A percentile compares a stretch with the other conserved stretches of the same genome.
Conservation (phyloP, 176 grass and related monocot genomes). For the Calamus simplicifolius region DNA sequence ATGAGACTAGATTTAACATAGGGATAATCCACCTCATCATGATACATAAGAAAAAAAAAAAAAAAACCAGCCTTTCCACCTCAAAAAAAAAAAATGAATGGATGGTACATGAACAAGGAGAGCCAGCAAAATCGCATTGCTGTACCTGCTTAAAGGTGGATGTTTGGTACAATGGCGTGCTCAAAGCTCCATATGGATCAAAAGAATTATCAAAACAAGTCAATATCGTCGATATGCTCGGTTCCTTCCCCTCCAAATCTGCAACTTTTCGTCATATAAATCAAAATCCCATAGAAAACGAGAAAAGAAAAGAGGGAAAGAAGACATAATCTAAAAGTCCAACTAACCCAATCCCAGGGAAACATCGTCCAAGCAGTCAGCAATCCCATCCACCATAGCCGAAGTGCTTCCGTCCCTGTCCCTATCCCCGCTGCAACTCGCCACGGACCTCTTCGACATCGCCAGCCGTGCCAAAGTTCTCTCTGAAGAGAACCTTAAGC, state of each 20-base stretch:
- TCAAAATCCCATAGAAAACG: neutral
- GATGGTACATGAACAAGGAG: neutral
- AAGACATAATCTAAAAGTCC: neutral
- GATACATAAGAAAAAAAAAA: no score
- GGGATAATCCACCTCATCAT: no score
- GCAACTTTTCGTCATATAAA: neutral
- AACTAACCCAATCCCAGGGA: slow-evolving; percentile 7
- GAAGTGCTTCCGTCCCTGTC: slow-evolving; percentile 5
- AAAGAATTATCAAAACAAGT: slow-evolving; percentile 81
- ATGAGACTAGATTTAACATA: no score
- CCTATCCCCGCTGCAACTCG: neutral
- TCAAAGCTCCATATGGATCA: slow-evolving; percentile 66
- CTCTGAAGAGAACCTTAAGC: neutral
- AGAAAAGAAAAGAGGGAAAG: neutral
- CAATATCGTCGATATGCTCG: slow-evolving; percentile 69
- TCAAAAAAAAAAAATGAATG: neutral
- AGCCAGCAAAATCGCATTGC: neutral
- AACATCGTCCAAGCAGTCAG: slow-evolving; percentile 13
- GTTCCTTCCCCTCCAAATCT: slow-evolving; percentile 56
- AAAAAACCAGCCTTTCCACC: no score
- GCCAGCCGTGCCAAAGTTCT: neutral
- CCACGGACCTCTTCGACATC: slow-evolving; percentile 7
- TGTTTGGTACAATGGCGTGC: slow-evolving; percentile 95
- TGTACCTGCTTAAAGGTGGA: slow-evolving; percentile 95
- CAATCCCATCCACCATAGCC: neutral